Base-by-base conservation (phyloP, 2,329 filamentous ascomycete genomes). In the Exophiala calicioides region DNA sequence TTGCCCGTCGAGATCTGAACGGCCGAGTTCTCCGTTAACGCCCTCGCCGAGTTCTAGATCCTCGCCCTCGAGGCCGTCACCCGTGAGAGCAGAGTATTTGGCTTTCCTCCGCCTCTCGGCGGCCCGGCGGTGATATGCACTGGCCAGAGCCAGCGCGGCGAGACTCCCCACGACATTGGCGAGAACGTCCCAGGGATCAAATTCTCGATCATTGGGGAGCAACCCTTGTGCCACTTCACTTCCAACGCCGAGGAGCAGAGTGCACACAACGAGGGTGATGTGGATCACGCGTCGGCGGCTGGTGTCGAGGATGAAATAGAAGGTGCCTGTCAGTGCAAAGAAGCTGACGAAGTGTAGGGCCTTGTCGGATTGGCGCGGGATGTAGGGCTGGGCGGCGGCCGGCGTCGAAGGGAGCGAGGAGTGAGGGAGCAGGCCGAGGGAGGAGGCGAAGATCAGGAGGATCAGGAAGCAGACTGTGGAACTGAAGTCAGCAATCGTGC, bases 231-330 rank as follows among this genome's bases (percentile, higher is more conserved):
- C 72, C 49, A 83, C 71, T 58, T 82, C 75, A 52, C 77, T 81
- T 56, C 83, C 76, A 35, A 78, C 60, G 21, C 70, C 72, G 5
- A 77, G 62, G 9, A 72, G 71, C 31, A 85, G 69, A 4, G 90
- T 94, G 71, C 89, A 94, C 50, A 89, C 76, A 16, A 89, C 66
- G 19, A 96, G 73, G 10, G 90, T 95, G 56, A 95, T 72, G 68
- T 98, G 86, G 37, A 95, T 74, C 15, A 83, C 85, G 58, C 91
- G 87, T 40, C 91, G 84, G 53, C 93, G 87, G 54, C 84, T 86
- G 41, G 90, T 94, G 67, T 98, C 93, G 60, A 96, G 72, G 64
- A 96, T 87, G 90, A 93, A 98, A 80, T 98, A 98, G 77, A 97
- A 97, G 58, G 80, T 65, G 32, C 77, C 60, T 12, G 91, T 95